Base-by-base conservation (phyloP, 2,329 filamentous ascomycete species). In the Pseudohalonectria lignicola region DNA sequence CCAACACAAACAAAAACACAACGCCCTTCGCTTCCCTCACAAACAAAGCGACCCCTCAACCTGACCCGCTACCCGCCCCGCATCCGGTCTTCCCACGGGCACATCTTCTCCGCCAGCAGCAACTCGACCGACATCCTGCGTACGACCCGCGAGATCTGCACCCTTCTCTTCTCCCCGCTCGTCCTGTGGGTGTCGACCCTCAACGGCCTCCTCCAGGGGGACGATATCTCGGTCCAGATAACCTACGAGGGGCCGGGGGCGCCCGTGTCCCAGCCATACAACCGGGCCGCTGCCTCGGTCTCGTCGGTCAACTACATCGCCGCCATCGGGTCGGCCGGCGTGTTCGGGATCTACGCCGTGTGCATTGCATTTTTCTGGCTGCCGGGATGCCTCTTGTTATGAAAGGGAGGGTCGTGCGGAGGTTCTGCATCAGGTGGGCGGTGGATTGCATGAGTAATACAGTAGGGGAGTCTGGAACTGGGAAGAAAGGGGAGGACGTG, bases 211-310 rank as follows among this genome's bases (percentile, higher is more conserved):
- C 34, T 33, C 4, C 33, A 41, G 12, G 62, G 62, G 2, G 52
- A 57, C 34, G 63, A 64, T 41, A 56, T 66, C 17, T 60, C 58
- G n/a, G 56, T 65, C 15, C 56, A 55, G 6, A 63, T 60, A 1
- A 64, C 61, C 0, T 66, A 63, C 41, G 52, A 56, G 16, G n/a
- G n/a, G n/a, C n/a, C n/a, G n/a, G 51, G 39, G 23, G 57, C 64
- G 26, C 36, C 64, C 15, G 49, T 53, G 4, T 43, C 45, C 2
- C 39, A 55, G 1, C 56, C 57, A 0, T 64, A 64, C 44, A 54
- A 53, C 41, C 64, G 59, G 57, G 51, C 55, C 2, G 43, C 55
- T 3, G 49, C 46, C 15, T 52, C 48, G 10, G 48, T 55, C 3
- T 53, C 51, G 36, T 64, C 28, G 2, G 36, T 37, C 23, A 20